Conservation (phyloP, 2,329 filamentous ascomycete species). For the Fusarium acutatum region DNA sequence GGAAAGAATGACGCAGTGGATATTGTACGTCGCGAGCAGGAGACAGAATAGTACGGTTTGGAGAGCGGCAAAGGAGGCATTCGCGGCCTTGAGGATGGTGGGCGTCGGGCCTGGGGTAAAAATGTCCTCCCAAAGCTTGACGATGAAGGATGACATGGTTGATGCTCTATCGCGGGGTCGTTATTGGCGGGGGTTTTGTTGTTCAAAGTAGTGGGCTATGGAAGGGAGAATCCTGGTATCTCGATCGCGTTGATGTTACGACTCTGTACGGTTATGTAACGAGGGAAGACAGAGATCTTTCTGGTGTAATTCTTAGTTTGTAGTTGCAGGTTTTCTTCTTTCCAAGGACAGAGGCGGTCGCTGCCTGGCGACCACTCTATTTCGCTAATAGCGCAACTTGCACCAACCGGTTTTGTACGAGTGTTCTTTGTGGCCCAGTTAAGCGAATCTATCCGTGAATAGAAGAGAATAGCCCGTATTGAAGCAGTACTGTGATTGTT, state of each 20-base stretch:
- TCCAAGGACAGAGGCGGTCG: slow-evolving; percentile 27
- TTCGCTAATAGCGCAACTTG: slow-evolving; percentile 10
- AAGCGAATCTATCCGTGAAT: slow-evolving; percentile 12
- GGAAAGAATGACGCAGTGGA: slow-evolving; percentile 88
- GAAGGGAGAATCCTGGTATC: not conserved
- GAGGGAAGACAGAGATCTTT: not conserved
- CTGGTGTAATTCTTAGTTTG: not conserved
- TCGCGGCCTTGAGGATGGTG: slow-evolving; percentile 87
- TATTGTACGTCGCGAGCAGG: slow-evolving; percentile 81
- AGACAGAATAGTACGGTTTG: slow-evolving; percentile 81
- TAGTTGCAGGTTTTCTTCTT: slow-evolving; percentile 19
- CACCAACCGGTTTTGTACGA: slow-evolving; percentile 20
- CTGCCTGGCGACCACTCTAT: slow-evolving; percentile 37
- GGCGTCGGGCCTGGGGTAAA: slow-evolving; percentile 93
- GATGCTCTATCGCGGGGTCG: slow-evolving; percentile 22
- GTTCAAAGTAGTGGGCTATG: not conserved
- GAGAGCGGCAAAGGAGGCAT: slow-evolving; percentile 85
- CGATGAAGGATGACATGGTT: slow-evolving; percentile 69
- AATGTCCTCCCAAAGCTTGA: slow-evolving; percentile 88
- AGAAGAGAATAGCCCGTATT: not conserved
- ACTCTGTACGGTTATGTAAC: not conserved
- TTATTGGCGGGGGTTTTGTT: slow-evolving; percentile 5
- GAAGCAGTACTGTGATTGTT: not conserved
- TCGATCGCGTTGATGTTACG: slow-evolving; percentile 2
- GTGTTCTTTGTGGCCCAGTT: slow-evolving; percentile 2